A percentile compares a stretch with the other conserved stretches of the same genome.
phyloP scores from a whole-genome alignment of 2,329 filamentous ascomycete species.

The Teratosphaeria destructans region DNA sequence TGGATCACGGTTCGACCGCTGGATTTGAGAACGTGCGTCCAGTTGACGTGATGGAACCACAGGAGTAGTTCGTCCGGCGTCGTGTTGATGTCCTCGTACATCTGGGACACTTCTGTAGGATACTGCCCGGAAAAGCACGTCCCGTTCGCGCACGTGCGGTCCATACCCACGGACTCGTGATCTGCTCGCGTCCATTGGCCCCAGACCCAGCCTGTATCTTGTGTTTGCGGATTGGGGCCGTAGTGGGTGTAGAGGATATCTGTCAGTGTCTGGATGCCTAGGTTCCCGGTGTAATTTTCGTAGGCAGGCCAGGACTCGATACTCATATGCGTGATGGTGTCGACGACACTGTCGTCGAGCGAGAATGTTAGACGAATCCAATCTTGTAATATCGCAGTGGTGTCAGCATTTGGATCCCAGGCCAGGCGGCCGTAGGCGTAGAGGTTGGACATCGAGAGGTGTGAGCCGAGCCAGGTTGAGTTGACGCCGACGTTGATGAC shows the following conservation, averaged over 20 bases:
- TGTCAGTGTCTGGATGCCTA: conserved; percentile 58
- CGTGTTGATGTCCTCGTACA: conserved; percentile 50
- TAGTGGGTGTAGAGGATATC: conserved; percentile 59
- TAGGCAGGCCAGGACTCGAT: conserved; percentile 63
- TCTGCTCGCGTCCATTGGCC: conserved; percentile 64
- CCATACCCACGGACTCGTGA: conserved; percentile 53
- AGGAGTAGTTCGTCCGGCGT: conserved; percentile 59
- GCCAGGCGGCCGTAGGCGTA: conserved; percentile 59
- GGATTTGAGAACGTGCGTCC: conserved; percentile 50
- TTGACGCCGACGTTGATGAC: conserved; percentile 60
- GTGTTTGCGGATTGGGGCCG: conserved; percentile 55
- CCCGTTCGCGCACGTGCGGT: conserved; percentile 57
- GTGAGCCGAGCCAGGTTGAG: conserved; percentile 57
- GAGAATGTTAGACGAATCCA: conserved; percentile 62
- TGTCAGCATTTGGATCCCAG: conserved; percentile 48
- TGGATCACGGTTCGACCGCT: conserved; percentile 56
- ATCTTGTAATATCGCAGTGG: conserved; percentile 45
- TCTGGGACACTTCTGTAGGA: conserved; percentile 46
- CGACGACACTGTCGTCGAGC: conserved; percentile 42
- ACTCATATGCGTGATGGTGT: conserved; percentile 51
- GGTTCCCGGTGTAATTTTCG: conserved; percentile 60
- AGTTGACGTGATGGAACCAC: conserved; percentile 67
- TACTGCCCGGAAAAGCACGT: conserved; percentile 59
- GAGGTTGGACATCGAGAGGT: conserved; percentile 60
- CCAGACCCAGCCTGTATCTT: conserved; percentile 55